Evolutionary conservation across 1,284 basidiomycete species (phyloP), one percentile per base, ranked within the genome.

Genomic region (Pisolithus thermaeus): DNA sequence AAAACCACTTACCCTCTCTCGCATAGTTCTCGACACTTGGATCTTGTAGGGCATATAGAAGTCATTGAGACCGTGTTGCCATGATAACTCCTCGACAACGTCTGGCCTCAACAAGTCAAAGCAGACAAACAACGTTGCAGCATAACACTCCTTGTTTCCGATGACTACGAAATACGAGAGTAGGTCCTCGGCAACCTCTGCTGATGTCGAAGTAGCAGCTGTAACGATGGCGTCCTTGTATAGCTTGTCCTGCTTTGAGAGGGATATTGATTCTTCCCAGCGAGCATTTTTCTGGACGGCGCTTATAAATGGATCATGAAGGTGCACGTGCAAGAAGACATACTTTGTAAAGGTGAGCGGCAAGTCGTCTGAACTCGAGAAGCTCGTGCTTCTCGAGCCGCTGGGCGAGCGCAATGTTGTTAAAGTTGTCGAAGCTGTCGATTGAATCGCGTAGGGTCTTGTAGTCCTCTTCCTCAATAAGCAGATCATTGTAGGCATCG

Each of bases 391-490:
- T 84, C 72, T 97, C 92, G 53, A 99, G 72, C 45, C 90, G 81
- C 61, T 82, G 80, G 3, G 97, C 96, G 28, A 99, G 83, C 45
- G 76, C 80, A 58, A 95, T 84, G 56, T 92, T 92, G 72, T 99
- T 92, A 76, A 97, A 99, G 73, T 97, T 97, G 72, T 98, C 94
- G 64, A 96, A 95, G 67, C 92, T 93, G 71, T 98, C 95, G 57
- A 99, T 93, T 22, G 91, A 94, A 65, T 93, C 93, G 12, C 97
- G 86, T 8, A 99, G 80, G 1, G 95, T 97, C 70, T 96, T 93
- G 75, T 93, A 94, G 70, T 99, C 96, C 71, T 99, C 97, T 71
- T 99, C 97, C 70, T 99, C 97, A 57, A 99, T 98, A 51, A 99
- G 77, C 32, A 99, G 75, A 62, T 94, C 91, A 66, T 98, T 97